A percentile compares a stretch with the other conserved stretches of the same genome.
Conservation (phyloP, 2,329 filamentous ascomycete genomes). For the Exserohilum rostratum region DNA sequence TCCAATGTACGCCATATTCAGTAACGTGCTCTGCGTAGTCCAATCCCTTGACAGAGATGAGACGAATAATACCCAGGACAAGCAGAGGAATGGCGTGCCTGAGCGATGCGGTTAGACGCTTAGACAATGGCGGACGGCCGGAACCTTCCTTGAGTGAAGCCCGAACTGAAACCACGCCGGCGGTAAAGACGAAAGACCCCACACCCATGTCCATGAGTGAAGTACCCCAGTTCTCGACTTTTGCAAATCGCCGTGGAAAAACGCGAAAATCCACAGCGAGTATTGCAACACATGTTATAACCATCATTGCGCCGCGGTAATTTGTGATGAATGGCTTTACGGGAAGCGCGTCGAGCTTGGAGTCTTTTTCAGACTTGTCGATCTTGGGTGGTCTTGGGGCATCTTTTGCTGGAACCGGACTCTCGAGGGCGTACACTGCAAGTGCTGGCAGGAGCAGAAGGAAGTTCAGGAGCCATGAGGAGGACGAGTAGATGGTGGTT, state of each 20-base stretch:
- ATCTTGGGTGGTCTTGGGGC: conserved; percentile 30
- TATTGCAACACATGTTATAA: conserved; percentile 87
- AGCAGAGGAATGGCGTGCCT: conserved; percentile 85
- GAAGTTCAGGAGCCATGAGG: conserved; percentile 74
- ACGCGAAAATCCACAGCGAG: conserved; percentile 95
- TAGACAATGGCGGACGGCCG: conserved; percentile 56
- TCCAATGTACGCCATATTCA: conserved; percentile 99
- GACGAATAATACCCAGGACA: conserved; percentile 76
- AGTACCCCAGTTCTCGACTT: conserved; percentile 99
- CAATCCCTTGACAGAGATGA: conserved; percentile 88
- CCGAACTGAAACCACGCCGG: conserved; percentile 86
- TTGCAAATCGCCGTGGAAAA: conserved; percentile 93
- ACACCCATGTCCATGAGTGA: conserved; percentile 99
- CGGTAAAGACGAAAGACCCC: conserved; percentile 95
- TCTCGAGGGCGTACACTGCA: conserved; percentile 61
- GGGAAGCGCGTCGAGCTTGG: conserved; percentile 63
- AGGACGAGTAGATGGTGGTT: conserved; percentile 80
- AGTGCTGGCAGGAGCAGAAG: conserved; percentile 75
- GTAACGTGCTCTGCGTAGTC: conserved; percentile 97
- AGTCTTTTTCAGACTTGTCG: conserved; percentile 21
- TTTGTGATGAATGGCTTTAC: conserved; percentile 91
- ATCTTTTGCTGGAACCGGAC: conserved; percentile 21
- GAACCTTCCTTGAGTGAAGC: conserved; percentile 73
- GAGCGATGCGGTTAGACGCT: conserved; percentile 69
- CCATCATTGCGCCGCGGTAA: conserved; percentile 90